A percentile compares a stretch with the other conserved stretches of the same genome.
Evolutionary conservation across 441 rosid species (phyloP).

Genomic region (Mallotus repandus): DNA sequence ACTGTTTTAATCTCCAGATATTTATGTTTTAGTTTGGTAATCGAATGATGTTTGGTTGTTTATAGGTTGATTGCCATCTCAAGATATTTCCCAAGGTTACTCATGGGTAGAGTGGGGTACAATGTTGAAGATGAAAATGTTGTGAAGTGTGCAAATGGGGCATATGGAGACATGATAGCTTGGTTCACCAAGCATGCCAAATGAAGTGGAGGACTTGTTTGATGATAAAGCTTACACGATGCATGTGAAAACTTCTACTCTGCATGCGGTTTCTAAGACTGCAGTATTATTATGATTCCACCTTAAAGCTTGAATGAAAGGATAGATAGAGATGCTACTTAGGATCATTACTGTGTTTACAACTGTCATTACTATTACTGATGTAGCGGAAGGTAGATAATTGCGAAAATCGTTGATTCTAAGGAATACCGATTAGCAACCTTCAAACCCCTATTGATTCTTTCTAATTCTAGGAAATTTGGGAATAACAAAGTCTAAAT

Average conservation of each 20-base stretch:
- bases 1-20: background rate
- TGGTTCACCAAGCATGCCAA: constrained; percentile 66
- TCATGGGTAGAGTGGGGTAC: constrained; percentile 86
- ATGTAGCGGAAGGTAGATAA: no score
- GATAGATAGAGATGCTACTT: no score
- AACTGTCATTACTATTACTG: no score
- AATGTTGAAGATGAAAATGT: constrained; percentile 43
- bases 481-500: no score
- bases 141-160: constrained; percentile 63
- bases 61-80: constrained; percentile 54
- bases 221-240: background rate
- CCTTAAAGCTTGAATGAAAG: no score
- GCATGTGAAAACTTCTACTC: no score
- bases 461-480: no score
- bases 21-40: background rate
- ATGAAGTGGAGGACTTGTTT: constrained; percentile 25
- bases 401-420: no score
- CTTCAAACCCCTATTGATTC: no score
- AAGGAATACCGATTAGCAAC: no score
- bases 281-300: background rate
- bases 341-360: no score
- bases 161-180: constrained; percentile 60
- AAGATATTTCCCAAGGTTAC: constrained; percentile 66
- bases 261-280: background rate
- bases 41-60: constrained; percentile 6